phyloP scores from a whole-genome alignment of 768 basidiomycete species.

The Panaeolus cyanescens region DNA sequence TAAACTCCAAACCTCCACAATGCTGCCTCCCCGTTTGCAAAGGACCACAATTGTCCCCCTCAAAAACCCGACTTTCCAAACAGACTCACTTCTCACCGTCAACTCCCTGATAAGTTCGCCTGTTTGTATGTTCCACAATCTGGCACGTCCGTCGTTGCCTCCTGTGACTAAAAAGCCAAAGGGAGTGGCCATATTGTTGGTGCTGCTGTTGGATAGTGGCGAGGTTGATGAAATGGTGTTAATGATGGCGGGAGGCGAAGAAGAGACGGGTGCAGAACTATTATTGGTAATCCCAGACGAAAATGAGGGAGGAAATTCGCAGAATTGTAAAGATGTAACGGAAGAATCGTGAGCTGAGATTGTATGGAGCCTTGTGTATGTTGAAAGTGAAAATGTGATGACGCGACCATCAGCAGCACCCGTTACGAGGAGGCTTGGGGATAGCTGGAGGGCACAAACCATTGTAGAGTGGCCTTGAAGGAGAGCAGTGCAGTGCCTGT shows the following conservation, averaged over 20 bases:
- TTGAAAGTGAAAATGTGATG: constrained; percentile 41
- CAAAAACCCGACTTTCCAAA: constrained; percentile 85
- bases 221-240: too few species aligned
- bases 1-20: constrained; percentile 87
- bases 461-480: constrained; percentile 91
- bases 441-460: constrained; percentile 79
- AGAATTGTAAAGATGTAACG: constrained; percentile 87
- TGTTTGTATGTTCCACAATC: constrained; percentile 67
- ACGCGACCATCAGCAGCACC: constrained; percentile 87
- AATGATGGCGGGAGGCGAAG: too few species aligned
- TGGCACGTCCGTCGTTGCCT: constrained; percentile 84
- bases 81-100: constrained; percentile 73
- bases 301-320: constrained; percentile 35
- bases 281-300: neutral
- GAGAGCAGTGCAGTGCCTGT: constrained; percentile 77
- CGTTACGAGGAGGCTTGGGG: constrained; percentile 74
- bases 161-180: constrained; percentile 79
- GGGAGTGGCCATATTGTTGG: too few species aligned
- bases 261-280: neutral
- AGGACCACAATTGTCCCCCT: constrained; percentile 69
- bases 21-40: constrained; percentile 79
- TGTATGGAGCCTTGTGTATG: constrained; percentile 52
- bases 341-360: constrained; percentile 89
- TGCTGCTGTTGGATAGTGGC: too few species aligned
- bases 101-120: constrained; percentile 77